Percentiles rank a stretch among this genome's conserved stretches.
These are phyloP conservation scores for Cystofilobasidium bisporidii DNA, from an alignment of 768 basidiomycete species.

Conservation along the genomic window DNA sequence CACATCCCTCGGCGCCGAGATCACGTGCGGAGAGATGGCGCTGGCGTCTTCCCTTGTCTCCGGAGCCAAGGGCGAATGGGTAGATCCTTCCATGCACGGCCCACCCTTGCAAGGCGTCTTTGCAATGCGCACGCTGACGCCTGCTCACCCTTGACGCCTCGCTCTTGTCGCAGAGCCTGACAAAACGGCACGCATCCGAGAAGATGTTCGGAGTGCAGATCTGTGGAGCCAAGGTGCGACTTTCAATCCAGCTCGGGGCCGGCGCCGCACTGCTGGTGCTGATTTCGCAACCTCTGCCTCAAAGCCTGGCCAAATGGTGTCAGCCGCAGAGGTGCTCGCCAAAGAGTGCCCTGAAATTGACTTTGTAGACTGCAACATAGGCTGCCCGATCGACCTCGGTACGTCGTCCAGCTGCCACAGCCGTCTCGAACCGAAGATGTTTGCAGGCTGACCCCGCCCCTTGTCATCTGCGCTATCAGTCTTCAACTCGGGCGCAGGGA, in stretches of 20 bases:
- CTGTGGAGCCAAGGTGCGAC: constrained; percentile 61
- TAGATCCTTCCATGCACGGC: too few relatives aligned
- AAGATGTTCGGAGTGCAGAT: constrained; percentile 81
- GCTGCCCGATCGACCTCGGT: constrained; percentile 66
- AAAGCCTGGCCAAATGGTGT: constrained; percentile 57
- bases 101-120: too few relatives aligned
- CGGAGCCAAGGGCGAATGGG: constrained; percentile 92
- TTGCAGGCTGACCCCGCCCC: too few relatives aligned
- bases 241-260: too few relatives aligned
- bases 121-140: not conserved
- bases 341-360: constrained; percentile 62
- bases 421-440: not conserved
- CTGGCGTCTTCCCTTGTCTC: constrained; percentile 79
- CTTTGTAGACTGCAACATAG: constrained; percentile 78
- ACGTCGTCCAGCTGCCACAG: not conserved
- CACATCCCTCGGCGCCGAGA: constrained; percentile 76
- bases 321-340: constrained; percentile 70
- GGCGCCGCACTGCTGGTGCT: too few relatives aligned
- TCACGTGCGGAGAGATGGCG: constrained; percentile 81
- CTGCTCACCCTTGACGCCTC: too few relatives aligned
- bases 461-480: too few relatives aligned
- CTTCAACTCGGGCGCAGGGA: constrained; percentile 80
- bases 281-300: too few relatives aligned
- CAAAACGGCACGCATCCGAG: constrained; percentile 63
- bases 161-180: not conserved